Conservation (phyloP, 2,329 filamentous ascomycete genomes). For the Talaromyces islandicus region DNA sequence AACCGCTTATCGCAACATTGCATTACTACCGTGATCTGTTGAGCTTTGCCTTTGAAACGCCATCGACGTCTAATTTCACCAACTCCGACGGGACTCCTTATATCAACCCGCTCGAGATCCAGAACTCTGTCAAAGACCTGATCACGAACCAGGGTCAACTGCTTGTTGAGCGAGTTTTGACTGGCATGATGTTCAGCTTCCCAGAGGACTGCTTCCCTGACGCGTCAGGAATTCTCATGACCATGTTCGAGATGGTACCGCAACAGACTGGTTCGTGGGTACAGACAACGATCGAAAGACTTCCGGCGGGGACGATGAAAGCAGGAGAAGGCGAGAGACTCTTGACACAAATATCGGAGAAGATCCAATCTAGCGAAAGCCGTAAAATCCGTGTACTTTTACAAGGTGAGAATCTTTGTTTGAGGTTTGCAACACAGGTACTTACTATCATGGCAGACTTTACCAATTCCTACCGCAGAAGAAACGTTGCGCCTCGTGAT, state of each 20-base stretch:
- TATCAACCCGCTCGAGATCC: conserved; percentile 64
- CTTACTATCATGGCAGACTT: conserved; percentile 56
- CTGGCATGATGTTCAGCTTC: conserved; percentile 99
- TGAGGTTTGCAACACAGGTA: neutral
- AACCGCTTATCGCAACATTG: conserved; percentile 82
- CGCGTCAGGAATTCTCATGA: conserved; percentile 84
- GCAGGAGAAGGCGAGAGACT: conserved; percentile 74
- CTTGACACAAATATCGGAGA: conserved; percentile 72
- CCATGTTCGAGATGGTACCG: conserved; percentile 81
- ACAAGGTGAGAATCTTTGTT: conserved; percentile 46
- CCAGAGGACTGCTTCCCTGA: conserved; percentile 93
- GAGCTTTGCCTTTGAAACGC: conserved; percentile 74
- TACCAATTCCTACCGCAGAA: conserved; percentile 84
- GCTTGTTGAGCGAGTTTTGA: conserved; percentile 82
- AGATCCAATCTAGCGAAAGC: conserved; percentile 62
- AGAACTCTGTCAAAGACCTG: conserved; percentile 66
- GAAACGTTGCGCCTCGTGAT: conserved; percentile 92
- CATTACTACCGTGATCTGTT: conserved; percentile 91
- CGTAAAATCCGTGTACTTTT: conserved; percentile 77
- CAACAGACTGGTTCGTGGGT: conserved; percentile 76
- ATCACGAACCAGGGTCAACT: conserved; percentile 65
- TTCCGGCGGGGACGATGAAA: conserved; percentile 76
- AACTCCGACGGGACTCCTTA: conserved; percentile 54
- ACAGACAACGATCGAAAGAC: conserved; percentile 71
- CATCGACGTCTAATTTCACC: conserved; percentile 51